These are phyloP conservation scores for Malassezia psittaci DNA, from an alignment of 1,284 basidiomycete species.

Conservation along the genomic window DNA sequence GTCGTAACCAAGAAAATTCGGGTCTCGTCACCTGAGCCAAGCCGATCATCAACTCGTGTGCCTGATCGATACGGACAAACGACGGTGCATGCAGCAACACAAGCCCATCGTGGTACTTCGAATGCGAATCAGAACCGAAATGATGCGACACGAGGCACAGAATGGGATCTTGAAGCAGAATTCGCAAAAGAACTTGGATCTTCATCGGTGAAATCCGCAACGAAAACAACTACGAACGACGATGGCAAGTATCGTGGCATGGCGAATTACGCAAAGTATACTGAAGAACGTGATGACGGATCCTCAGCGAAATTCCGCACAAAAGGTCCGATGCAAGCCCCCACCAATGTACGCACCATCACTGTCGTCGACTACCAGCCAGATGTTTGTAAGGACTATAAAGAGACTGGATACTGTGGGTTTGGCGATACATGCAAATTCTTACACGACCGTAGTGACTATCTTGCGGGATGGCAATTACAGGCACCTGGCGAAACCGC, in stretches of 20 bases:
- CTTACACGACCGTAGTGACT: slow-evolving; percentile 56
- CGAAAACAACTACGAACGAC: slow-evolving; percentile 49
- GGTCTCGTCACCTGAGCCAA: not conserved
- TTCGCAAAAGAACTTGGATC: slow-evolving; percentile 17
- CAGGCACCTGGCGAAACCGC: slow-evolving; percentile 52
- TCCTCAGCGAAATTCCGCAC: slow-evolving; percentile 78
- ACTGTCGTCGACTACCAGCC: slow-evolving; percentile 97
- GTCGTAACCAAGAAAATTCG: slow-evolving; percentile 11
- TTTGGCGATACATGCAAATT: slow-evolving; percentile 94
- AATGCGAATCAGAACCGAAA: slow-evolving; percentile 32
- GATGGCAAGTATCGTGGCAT: slow-evolving; percentile 84
- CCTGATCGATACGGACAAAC: slow-evolving; percentile 57
- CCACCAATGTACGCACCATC: slow-evolving; percentile 78
- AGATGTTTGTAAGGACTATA: slow-evolving; percentile 98
- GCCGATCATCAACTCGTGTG: not conserved
- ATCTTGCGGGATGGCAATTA: slow-evolving; percentile 95
- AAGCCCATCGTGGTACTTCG: slow-evolving; percentile 13
- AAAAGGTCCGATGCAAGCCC: slow-evolving; percentile 27
- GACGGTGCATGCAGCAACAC: slow-evolving; percentile 48
- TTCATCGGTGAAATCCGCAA: not conserved
- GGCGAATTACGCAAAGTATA: slow-evolving; percentile 67
- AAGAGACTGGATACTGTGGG: slow-evolving; percentile 98
- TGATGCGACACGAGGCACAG: slow-evolving; percentile 48
- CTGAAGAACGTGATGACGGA: slow-evolving; percentile 58
- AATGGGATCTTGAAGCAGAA: slow-evolving; percentile 50